Percentiles rank a stretch among this genome's conserved stretches.
These are phyloP conservation scores for Protomyces inundatus DNA, from an alignment of 1,139 yeast genomes.

Conservation along the genomic window DNA sequence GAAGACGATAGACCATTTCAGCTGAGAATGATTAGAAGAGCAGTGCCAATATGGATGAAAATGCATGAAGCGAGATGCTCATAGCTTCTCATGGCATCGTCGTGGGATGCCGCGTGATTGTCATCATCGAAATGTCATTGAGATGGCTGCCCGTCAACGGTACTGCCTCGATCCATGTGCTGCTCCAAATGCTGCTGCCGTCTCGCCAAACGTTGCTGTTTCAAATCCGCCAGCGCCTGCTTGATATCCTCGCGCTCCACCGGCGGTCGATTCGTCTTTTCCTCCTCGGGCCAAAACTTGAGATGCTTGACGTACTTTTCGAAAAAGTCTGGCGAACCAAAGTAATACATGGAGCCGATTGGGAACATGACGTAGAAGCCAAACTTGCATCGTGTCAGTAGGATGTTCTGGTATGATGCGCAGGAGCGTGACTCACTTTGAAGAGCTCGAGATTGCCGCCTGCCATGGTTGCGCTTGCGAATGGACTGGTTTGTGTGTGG, in stretches of 20 bases:
- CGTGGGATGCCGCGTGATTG: no score
- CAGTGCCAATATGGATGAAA: no score
- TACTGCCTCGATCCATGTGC: no score
- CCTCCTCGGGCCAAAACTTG: slow-evolving; percentile 25
- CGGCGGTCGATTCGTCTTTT: slow-evolving; percentile 23
- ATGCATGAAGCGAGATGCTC: no score
- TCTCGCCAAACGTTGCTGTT: slow-evolving; percentile 9
- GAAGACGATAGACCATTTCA: no score
- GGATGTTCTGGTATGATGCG: neutral
- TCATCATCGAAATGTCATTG: no score
- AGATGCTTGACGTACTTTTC: slow-evolving; percentile 25
- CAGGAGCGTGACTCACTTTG: slow-evolving; percentile 1
- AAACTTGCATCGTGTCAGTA: slow-evolving; percentile 1
- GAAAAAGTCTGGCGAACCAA: slow-evolving; percentile 23
- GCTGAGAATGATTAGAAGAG: no score
- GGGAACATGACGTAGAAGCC: slow-evolving; percentile 27
- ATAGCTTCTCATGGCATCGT: no score
- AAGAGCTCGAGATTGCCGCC: slow-evolving; percentile 24
- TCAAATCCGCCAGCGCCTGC: slow-evolving; percentile 11
- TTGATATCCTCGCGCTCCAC: slow-evolving; percentile 26
- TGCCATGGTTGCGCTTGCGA: slow-evolving; percentile 1
- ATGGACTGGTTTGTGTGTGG: no score
- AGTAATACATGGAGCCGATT: slow-evolving; percentile 24
- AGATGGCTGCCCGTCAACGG: no score
- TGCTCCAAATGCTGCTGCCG: neutral